phyloP scores from a whole-genome alignment of 768 basidiomycete species.

The Suillus tomentosus region DNA sequence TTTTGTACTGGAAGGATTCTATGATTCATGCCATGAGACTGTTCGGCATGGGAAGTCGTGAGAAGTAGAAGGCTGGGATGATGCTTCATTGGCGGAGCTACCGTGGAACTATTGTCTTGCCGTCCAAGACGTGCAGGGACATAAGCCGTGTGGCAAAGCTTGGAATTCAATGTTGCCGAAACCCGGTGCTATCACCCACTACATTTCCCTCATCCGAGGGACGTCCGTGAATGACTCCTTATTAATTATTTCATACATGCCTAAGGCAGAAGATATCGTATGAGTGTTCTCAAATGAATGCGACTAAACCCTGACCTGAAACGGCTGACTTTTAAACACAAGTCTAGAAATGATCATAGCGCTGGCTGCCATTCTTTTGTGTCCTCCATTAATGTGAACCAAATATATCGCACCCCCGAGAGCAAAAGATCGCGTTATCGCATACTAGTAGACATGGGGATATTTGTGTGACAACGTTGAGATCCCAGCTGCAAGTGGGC shows the following conservation, averaged over 20 bases:
- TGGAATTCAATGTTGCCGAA: neutral
- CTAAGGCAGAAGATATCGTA: neutral
- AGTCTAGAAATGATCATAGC: neutral
- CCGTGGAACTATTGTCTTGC: conserved; percentile 6
- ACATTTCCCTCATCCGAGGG: conserved; percentile 1
- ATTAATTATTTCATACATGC: neutral
- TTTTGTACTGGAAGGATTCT: conserved; percentile 4
- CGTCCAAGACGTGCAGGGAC: conserved; percentile 2
- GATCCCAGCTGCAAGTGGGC: neutral
- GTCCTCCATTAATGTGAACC: neutral
- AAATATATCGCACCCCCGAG: neutral
- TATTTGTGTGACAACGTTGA: neutral
- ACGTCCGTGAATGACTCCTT: conserved; percentile 1
- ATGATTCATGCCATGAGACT: conserved; percentile 7
- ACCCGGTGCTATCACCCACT: neutral
- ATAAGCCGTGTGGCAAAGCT: conserved; percentile 6
- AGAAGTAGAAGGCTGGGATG: conserved; percentile 7
- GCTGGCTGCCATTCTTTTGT: neutral
- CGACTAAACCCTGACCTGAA: neutral
- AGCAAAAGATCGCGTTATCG: neutral
- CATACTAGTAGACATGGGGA: neutral
- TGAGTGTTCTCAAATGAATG: neutral
- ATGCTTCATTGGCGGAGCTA: conserved; percentile 7
- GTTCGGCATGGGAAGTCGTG: conserved; percentile 4
- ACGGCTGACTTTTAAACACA: conserved; percentile 1